Conservation (phyloP, 805 yeast genomes). For the Maudiozyma turicensis region DNA sequence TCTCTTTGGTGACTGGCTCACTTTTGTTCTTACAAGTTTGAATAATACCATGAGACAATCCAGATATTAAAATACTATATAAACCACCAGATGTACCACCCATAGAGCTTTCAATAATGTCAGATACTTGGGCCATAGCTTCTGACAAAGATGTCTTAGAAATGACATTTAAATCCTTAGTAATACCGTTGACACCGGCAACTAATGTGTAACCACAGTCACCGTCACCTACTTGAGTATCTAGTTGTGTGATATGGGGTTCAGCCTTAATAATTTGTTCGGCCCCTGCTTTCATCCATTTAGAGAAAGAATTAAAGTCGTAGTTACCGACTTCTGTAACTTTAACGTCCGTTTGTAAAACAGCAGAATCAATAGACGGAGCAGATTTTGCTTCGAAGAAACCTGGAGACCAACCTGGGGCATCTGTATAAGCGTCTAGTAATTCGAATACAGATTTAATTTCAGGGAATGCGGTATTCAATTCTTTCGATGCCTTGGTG, state of each 20-base stretch:
- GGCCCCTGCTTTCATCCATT: slow-evolving; percentile 40
- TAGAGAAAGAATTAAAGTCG: slow-evolving; percentile 26
- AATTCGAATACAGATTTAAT: slow-evolving; percentile 37
- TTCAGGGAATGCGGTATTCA: slow-evolving; percentile 27
- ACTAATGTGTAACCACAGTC: slow-evolving; percentile 92
- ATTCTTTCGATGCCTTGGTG: slow-evolving; percentile 36
- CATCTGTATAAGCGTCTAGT: slow-evolving; percentile 64
- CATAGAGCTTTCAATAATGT: slow-evolving; percentile 81
- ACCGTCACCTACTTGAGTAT: slow-evolving; percentile 90
- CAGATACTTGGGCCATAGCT: slow-evolving; percentile 64
- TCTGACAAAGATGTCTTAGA: slow-evolving; percentile 37
- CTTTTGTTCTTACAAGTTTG: slow-evolving; percentile 16
- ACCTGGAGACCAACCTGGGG: slow-evolving; percentile 64
- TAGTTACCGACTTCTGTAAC: slow-evolving; percentile 31
- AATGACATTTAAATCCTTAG: slow-evolving; percentile 39
- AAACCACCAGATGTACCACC: slow-evolving; percentile 97
- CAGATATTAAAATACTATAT: slow-evolving; percentile 75
- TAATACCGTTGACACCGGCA: slow-evolving; percentile 68
- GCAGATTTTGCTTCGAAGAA: slow-evolving; percentile 19
- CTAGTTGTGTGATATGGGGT: slow-evolving; percentile 75
- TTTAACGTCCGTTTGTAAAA: slow-evolving; percentile 25
- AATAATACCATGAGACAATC: slow-evolving; percentile 50
- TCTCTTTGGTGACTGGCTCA: slow-evolving; percentile 24
- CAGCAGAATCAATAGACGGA: slow-evolving; percentile 24
- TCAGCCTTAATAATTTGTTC: slow-evolving; percentile 51